These are phyloP conservation scores for Calocera cornea DNA, from an alignment of 768 basidiomycete genomes.

Conservation along the genomic window DNA sequence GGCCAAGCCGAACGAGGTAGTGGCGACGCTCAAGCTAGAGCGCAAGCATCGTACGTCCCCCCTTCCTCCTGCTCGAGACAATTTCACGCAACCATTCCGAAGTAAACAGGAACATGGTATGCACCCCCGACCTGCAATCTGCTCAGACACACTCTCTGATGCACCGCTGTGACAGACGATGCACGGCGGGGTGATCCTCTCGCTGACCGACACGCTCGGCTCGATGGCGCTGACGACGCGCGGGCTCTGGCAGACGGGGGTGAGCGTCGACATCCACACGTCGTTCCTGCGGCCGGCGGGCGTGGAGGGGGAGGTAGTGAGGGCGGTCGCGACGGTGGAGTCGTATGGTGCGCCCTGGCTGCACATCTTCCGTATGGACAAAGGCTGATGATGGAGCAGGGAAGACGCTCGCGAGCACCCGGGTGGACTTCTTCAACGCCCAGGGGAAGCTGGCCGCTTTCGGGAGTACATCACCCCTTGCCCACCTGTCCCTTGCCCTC, in stretches of 20 bases:
- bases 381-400: conserved; percentile 33
- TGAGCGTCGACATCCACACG: conserved; percentile 66
- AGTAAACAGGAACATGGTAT: conserved; percentile 76
- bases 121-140: no score
- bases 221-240: conserved; percentile 71
- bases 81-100: neutral
- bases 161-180: no score
- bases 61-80: neutral
- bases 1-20: conserved; percentile 58
- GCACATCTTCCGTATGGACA: neutral
- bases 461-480: conserved; percentile 42
- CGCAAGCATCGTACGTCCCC: conserved; percentile 49
- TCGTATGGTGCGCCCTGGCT: neutral
- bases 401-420: conserved; percentile 65
- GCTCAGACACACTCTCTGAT: no score
- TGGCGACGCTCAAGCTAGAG: conserved; percentile 58
- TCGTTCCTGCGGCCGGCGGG: conserved; percentile 70
- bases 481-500: neutral
- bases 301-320: conserved; percentile 50
- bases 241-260: conserved; percentile 73
- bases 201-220: conserved; percentile 71
- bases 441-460: conserved; percentile 63
- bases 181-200: conserved; percentile 70
- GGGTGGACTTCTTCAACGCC: conserved; percentile 57
- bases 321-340: conserved; percentile 47